Base-by-base conservation (phyloP, 1,284 basidiomycete genomes). In the Rhodotorula mucilaginosa region DNA sequence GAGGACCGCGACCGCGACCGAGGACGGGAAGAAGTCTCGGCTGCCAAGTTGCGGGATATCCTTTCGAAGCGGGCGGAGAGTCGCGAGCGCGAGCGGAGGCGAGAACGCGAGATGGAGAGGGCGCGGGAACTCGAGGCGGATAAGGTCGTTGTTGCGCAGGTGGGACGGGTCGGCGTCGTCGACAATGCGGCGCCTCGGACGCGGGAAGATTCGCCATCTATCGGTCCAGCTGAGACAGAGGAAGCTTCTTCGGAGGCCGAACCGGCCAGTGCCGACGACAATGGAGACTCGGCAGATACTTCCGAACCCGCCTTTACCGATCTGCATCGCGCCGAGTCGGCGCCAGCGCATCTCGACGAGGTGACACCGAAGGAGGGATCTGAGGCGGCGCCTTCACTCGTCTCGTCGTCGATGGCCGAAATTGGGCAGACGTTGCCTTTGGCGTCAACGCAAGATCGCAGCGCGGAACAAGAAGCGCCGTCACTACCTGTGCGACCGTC, bases 1-100 rank as follows among this genome's bases (percentile, higher is more conserved):
- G 29, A 52, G 26, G 59, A 49, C 16, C 49, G 39, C 39, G 39
- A 44, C 39, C 39, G 39, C 10, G 39, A 44, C 39, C 39, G 46
- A 19, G 34, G 48, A 26, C 48, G 21, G 19, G 68, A 70, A 39
- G 68, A 74, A 21, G 58, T 69, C 1, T 69, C 67, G 34, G 75
- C 75, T 13, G 47, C 59, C 21, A 65, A 66, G 31, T n/a, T 76
- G 48, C n/a, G 63, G 51, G 73, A 76, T 47, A 64, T 76, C 52
- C 31, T 76, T 13, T 54, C 57, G 49, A 54, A 69, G 46, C 60
- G 75, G 6, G 75, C 73, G 21, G 57, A 63, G 49, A 67, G 64
- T 19, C 46, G 75, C 31, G 73, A 76, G 56, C 56, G 52, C 13
- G 73, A 74, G 16, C 31, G 54, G 47, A 44, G n/a, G 34, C n/a